Base-by-base conservation (phyloP, 2,329 filamentous ascomycete species). In the Scopulariopsis brevicaulis region DNA sequence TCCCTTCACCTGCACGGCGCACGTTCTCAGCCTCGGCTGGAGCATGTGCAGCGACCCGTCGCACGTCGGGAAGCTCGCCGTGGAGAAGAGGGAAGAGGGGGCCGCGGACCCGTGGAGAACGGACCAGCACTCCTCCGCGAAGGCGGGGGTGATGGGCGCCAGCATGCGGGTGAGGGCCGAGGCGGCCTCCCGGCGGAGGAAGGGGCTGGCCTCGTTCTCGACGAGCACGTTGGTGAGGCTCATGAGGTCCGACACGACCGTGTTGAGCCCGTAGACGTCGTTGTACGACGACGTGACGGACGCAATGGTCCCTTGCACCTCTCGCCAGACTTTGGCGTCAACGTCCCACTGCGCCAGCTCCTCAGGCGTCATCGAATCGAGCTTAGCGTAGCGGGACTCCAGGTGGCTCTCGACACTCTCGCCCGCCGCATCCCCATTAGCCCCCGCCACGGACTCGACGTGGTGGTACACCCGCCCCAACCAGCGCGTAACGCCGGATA, bases 401-500 rank as follows among this genome's bases (percentile, higher is more conserved):
- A 82, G 72, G 12, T 24, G 11, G 7, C 20, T 22, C 46, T 50
- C 22, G 7, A 20, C n/a, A 11, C 20, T 50, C 12, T 22, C 46
- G 22, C 22, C 8, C 20, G 4, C 22, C 62, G 76, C 72, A 1
- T 62, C 61, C 8, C 28, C 28, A 57, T 67, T 69, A 1, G 67
- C 68, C 11, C 53, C 59, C 2, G 63, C 24, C 64, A 55, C 68
- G 58, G 22, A 62, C 62, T 7, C 28, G 59, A 85, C 77, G 35
- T 86, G 72, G 52, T 84, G 82, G 68, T 85, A 74, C 18, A 95
- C 68, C 22, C 87, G 80, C 3, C 78, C 76, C 18, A 96, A 78
- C 91, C 91, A 96, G 56, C 91, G 82, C 55, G 88, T 87, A 20
- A 95, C 81, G 2, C 91, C 91, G 0, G 84, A 75, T 55, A 96